Evolutionary conservation across 2,329 filamentous ascomycete genomes (phyloP).

Genomic region (Arthrinium phaeospermum): DNA sequence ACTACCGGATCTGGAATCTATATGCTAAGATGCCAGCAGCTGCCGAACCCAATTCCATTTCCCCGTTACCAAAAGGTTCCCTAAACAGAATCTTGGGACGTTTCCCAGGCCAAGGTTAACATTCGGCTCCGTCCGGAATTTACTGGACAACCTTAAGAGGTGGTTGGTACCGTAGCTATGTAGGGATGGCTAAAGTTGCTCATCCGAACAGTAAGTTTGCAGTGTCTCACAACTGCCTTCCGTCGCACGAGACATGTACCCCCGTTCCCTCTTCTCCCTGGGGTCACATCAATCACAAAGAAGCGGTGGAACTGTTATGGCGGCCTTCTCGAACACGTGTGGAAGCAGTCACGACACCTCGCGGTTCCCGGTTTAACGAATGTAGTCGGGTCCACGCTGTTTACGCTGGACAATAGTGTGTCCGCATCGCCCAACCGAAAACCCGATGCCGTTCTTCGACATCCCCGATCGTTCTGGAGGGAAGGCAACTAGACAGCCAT

Average conservation of each 20-base stretch:
- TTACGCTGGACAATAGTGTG: neutral
- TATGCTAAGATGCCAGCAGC: neutral
- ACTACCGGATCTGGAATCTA: neutral
- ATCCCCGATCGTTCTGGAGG: neutral
- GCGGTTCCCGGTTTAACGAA: neutral
- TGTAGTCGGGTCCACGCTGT: neutral
- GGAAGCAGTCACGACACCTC: neutral
- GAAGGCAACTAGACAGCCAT: neutral
- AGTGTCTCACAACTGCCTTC: constrained; percentile 5
- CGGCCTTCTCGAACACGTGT: constrained; percentile 3
- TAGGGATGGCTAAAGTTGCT: neutral
- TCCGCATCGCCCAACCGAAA: neutral
- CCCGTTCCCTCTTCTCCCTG: neutral
- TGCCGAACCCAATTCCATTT: constrained; percentile 5
- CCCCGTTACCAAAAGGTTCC: neutral
- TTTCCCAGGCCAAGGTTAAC: neutral
- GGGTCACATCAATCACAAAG: neutral
- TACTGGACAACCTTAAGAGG: neutral
- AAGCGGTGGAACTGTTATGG: neutral
- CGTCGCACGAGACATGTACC: neutral
- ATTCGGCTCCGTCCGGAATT: neutral
- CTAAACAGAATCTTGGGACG: neutral
- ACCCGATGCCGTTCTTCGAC: neutral
- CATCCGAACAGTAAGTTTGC: neutral
- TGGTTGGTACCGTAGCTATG: neutral